Percentiles rank a stretch among this genome's conserved stretches.
Evolutionary conservation across 2,329 filamentous ascomycete genomes (phyloP).

Genomic region (Lasiodiplodia sp.): DNA sequence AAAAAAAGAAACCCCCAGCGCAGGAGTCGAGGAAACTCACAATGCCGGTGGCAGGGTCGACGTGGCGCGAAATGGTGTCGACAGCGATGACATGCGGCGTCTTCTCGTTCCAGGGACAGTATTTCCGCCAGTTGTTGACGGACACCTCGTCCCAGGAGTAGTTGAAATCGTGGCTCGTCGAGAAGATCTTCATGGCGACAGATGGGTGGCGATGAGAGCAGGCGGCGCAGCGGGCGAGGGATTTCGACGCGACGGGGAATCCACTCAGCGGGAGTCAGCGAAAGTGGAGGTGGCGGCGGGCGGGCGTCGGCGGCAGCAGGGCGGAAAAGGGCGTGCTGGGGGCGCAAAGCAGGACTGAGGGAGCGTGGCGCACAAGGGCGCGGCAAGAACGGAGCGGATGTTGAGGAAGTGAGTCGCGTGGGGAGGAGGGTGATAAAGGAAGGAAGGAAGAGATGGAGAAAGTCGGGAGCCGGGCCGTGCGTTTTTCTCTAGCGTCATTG

Average conservation of each 20-base stretch:
- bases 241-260: background rate
- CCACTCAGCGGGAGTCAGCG: conserved; percentile 23
- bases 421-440: conserved; percentile 17
- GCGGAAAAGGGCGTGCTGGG: background rate
- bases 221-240: conserved; percentile 37
- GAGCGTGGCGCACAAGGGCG: conserved; percentile 12
- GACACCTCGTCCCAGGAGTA: conserved; percentile 99
- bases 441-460: conserved; percentile 24
- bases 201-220: background rate
- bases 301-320: conserved; percentile 1
- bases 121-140: conserved; percentile 97
- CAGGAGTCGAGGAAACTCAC: conserved; percentile 53
- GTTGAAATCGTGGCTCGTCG: conserved; percentile 86
- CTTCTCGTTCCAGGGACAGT: conserved; percentile 98
- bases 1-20: background rate
- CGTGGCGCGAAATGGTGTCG: conserved; percentile 81
- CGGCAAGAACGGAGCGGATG: conserved; percentile 1
- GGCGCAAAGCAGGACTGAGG: background rate
- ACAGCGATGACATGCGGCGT: conserved; percentile 96
- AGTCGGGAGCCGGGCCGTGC: conserved; percentile 21
- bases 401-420: background rate
- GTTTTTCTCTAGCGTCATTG: conserved; percentile 6
- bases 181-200: conserved; percentile 87
- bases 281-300: conserved; percentile 7
- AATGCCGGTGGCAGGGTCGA: conserved; percentile 71